Evolutionary conservation across 768 basidiomycete genomes (phyloP).

Genomic region (Xerocomus brunneocitrinus): DNA sequence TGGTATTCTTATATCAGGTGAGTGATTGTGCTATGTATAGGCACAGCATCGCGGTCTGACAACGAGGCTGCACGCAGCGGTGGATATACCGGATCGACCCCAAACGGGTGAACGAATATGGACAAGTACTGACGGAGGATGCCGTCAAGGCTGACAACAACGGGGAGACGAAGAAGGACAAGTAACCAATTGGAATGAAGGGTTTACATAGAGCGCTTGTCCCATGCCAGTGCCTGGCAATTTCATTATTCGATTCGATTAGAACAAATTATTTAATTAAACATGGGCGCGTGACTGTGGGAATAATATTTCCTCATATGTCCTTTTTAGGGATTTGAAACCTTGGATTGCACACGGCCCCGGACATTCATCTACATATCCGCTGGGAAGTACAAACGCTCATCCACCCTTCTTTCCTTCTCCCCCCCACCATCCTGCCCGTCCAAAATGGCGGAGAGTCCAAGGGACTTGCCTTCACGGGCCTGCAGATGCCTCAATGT

Average conservation of each 20-base stretch:
- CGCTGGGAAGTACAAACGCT: slow-evolving; percentile 13
- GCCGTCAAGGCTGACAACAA: slow-evolving; percentile 36
- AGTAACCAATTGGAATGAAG: slow-evolving; percentile 28
- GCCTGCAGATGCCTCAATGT: slow-evolving; percentile 75
- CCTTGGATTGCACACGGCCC: slow-evolving; percentile 25
- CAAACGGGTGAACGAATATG: slow-evolving; percentile 94
- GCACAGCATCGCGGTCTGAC: slow-evolving; percentile 6
- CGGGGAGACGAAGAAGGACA: slow-evolving; percentile 54
- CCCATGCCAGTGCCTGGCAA: not conserved
- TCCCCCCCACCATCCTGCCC: slow-evolving; percentile 14
- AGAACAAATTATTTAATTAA: slow-evolving; percentile 1
- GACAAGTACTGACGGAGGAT: slow-evolving; percentile 67
- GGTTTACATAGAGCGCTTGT: not conserved
- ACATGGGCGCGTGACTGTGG: slow-evolving; percentile 20
- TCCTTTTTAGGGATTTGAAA: slow-evolving; percentile 24
- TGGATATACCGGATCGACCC: slow-evolving; percentile 98
- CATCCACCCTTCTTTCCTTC: slow-evolving; percentile 15
- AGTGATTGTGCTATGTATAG: slow-evolving; percentile 24
- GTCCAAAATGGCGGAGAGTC: slow-evolving; percentile 22
- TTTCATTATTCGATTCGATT: not conserved
- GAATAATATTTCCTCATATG: slow-evolving; percentile 11
- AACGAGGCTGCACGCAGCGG: slow-evolving; percentile 46
- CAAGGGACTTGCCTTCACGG: slow-evolving; percentile 28
- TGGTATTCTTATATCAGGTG: slow-evolving; percentile 90
- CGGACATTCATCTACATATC: slow-evolving; percentile 31